Conservation (phyloP, 2,329 filamentous ascomycete species). For the Talaromyces sp. region DNA sequence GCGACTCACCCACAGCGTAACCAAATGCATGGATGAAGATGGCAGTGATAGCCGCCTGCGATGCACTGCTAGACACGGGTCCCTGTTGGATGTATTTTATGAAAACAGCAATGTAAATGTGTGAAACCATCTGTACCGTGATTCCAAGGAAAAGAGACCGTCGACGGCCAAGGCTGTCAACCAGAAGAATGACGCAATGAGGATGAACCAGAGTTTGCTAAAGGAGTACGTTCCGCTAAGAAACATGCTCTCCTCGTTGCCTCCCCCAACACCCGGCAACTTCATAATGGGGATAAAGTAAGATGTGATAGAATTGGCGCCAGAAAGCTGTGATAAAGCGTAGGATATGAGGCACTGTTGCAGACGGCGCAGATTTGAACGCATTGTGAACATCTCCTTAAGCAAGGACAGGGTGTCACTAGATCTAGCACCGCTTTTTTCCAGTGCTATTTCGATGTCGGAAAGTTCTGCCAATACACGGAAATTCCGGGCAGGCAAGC, state of each 20-base stretch:
- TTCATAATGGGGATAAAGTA: slow-evolving; percentile 42
- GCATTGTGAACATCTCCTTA: slow-evolving; percentile 34
- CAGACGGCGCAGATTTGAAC: slow-evolving; percentile 38
- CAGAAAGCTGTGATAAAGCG: slow-evolving; percentile 40
- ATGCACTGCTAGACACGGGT: slow-evolving; percentile 22
- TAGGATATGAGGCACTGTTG: slow-evolving; percentile 36
- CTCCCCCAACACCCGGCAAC: slow-evolving; percentile 29
- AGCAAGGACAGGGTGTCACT: slow-evolving; percentile 7
- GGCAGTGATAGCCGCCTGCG: slow-evolving; percentile 38
- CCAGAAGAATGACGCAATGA: slow-evolving; percentile 41
- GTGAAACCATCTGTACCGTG: slow-evolving; percentile 35
- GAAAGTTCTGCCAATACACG: slow-evolving; percentile 22
- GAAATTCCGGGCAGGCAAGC: slow-evolving; percentile 25
- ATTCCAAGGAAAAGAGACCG: slow-evolving; percentile 34
- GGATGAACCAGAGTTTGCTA: slow-evolving; percentile 39
- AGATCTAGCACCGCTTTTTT: not conserved
- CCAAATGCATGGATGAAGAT: slow-evolving; percentile 46
- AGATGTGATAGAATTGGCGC: slow-evolving; percentile 41
- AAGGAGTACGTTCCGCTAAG: slow-evolving; percentile 41
- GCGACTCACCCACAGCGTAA: slow-evolving; percentile 34
- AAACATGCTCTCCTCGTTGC: slow-evolving; percentile 31
- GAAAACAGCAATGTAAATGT: slow-evolving; percentile 39
- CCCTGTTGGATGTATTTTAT: slow-evolving; percentile 29
- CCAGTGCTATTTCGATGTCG: slow-evolving; percentile 24
- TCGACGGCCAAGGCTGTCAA: slow-evolving; percentile 40